Evolutionary conservation across 2,329 filamentous ascomycete species (phyloP).

Genomic region (Elsinoe batatas): DNA sequence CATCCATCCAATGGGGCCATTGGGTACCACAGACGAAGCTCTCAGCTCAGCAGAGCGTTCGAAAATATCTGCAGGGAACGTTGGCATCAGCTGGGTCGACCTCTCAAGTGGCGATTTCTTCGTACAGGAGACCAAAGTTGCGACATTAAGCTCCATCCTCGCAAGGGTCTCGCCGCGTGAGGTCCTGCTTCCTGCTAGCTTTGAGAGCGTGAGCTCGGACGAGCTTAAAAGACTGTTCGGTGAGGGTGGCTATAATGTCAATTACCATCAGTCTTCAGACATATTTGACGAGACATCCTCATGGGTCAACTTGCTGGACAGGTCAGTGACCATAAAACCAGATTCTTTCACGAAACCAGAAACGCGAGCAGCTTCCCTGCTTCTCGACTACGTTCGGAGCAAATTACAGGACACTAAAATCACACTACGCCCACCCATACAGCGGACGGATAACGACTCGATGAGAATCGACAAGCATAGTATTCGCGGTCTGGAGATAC

Average conservation of each 20-base stretch:
- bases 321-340: constrained; percentile 48
- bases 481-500: constrained; percentile 78
- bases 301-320: constrained; percentile 72
- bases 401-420: constrained; percentile 68
- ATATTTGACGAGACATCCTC: constrained; percentile 40
- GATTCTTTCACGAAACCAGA: constrained; percentile 57
- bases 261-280: constrained; percentile 49
- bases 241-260: constrained; percentile 54
- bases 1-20: constrained; percentile 48
- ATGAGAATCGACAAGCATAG: constrained; percentile 92
- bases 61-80: constrained; percentile 15
- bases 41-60: too few relatives aligned
- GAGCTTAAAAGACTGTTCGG: constrained; percentile 23
- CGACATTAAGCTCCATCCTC: constrained; percentile 66
- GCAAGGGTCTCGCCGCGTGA: constrained; percentile 77
- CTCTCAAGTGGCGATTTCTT: constrained; percentile 91
- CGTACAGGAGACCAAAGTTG: constrained; percentile 64
- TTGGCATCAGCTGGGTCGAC: constrained; percentile 89
- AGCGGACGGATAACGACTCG: constrained; percentile 62
- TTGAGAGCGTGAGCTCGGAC: constrained; percentile 38
- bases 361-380: constrained; percentile 62
- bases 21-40: constrained; percentile 5
- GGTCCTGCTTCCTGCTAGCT: constrained; percentile 57
- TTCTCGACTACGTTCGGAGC: constrained; percentile 77
- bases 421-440: constrained; percentile 72